phyloP scores from a whole-genome alignment of 108 stramenopile species.

The Nitzschia sp. region DNA sequence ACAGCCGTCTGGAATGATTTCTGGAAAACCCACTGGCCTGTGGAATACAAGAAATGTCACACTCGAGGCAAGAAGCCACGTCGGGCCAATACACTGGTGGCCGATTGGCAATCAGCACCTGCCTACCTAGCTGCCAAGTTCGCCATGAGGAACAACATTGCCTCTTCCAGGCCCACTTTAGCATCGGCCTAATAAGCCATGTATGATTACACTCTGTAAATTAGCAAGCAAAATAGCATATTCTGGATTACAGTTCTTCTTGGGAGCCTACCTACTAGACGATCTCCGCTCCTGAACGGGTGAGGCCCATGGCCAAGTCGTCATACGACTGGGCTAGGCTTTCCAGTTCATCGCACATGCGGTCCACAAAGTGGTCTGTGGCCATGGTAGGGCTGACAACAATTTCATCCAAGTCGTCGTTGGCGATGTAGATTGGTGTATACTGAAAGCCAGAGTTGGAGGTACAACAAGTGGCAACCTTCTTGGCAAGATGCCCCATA shows the following conservation, averaged over 20 bases:
- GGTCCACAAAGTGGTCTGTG: slow-evolving; percentile 88
- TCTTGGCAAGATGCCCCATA: slow-evolving; percentile 43
- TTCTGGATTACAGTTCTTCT: not conserved
- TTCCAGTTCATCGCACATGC: slow-evolving; percentile 64
- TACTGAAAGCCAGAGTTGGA: slow-evolving; percentile 75
- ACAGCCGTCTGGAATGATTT: slow-evolving; percentile 32
- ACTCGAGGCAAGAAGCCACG: not conserved
- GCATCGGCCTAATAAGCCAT: too few species aligned
- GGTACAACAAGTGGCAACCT: slow-evolving; percentile 70
- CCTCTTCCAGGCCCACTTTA: not conserved
- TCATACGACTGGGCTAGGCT: slow-evolving; percentile 31
- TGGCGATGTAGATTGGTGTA: slow-evolving; percentile 74
- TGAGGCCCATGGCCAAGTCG: not conserved
- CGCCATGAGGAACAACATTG: not conserved
- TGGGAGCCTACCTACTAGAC: too few species aligned
- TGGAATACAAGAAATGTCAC: not conserved
- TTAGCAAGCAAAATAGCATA: not conserved
- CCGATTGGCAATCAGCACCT: slow-evolving; percentile 4
- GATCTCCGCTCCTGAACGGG: not conserved
- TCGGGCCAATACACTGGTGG: not conserved
- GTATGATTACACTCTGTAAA: too few species aligned
- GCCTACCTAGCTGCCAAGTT: slow-evolving; percentile 3
- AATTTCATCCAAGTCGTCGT: slow-evolving; percentile 87
- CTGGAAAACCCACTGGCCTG: slow-evolving; percentile 34
- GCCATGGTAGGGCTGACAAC: slow-evolving; percentile 84